Evolutionary conservation across 306 rosid genomes (phyloP).

Genomic region (Biancaea sappan): DNA sequence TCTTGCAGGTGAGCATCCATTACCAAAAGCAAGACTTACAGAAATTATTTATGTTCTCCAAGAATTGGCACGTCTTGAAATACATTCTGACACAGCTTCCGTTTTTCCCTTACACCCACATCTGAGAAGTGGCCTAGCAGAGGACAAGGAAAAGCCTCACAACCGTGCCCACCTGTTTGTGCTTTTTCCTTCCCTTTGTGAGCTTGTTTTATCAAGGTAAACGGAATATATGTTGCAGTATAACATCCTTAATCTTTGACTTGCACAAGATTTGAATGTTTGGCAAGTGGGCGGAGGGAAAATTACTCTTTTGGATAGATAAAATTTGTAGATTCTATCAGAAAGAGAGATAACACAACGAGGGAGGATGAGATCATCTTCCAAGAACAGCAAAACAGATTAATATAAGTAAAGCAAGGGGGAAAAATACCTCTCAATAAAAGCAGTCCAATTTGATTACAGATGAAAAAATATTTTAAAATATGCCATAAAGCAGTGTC

Average conservation of each 20-base stretch:
- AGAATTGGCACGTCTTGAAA: slow-evolving; percentile 65
- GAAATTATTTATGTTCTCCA: slow-evolving; percentile 75
- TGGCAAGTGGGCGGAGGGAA: slow-evolving; percentile 2
- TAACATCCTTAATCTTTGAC: slow-evolving; percentile 11
- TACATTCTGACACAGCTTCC: slow-evolving; percentile 69
- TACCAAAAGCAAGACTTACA: slow-evolving; percentile 84
- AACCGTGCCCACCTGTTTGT: slow-evolving; percentile 71
- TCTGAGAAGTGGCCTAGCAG: slow-evolving; percentile 57
- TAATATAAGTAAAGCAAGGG: background rate
- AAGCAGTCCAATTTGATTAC: background rate
- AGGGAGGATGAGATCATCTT: slow-evolving; percentile 11
- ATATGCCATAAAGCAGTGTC: background rate
- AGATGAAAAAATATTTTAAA: background rate
- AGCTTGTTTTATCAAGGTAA: slow-evolving; percentile 88
- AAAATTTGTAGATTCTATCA: background rate
- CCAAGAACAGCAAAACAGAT: background rate
- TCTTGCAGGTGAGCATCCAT: slow-evolving; percentile 67
- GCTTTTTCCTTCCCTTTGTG: slow-evolving; percentile 85
- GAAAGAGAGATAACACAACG: background rate
- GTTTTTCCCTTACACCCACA: slow-evolving; percentile 62
- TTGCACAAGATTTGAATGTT: background rate
- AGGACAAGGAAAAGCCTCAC: slow-evolving; percentile 43
- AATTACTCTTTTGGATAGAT: background rate
- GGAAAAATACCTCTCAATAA: too few species aligned
- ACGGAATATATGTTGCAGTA: slow-evolving; percentile 5